Conservation (phyloP, 2,329 filamentous ascomycete genomes). For the Verticillium isaacii region DNA sequence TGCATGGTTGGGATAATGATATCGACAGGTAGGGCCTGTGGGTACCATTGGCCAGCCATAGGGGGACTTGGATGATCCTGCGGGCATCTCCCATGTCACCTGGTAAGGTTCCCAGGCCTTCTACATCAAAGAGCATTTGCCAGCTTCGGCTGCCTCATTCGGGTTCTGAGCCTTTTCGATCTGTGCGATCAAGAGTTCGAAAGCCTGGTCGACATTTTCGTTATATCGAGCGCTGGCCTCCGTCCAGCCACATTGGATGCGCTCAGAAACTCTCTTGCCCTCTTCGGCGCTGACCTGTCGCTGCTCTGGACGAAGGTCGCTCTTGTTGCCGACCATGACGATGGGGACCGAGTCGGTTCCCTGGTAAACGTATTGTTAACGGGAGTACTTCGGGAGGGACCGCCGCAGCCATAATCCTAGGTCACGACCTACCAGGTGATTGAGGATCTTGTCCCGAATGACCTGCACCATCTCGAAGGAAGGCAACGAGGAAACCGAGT, state of each 20-base stretch:
- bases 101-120: neutral
- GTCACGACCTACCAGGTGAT: conserved; percentile 68
- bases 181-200: conserved; percentile 89
- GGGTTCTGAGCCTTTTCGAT: conserved; percentile 94
- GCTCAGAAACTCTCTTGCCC: conserved; percentile 76
- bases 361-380: conserved; percentile 36
- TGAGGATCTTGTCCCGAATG: conserved; percentile 94
- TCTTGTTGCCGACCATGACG: conserved; percentile 96
- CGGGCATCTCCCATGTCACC: neutral
- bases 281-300: conserved; percentile 85
- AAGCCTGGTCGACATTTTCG: conserved; percentile 87
- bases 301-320: conserved; percentile 86
- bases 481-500: conserved; percentile 90
- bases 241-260: conserved; percentile 89
- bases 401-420: neutral
- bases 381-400: neutral
- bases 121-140: conserved; percentile 87
- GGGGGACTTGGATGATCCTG: neutral
- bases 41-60: neutral
- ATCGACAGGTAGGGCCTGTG: neutral
- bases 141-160: conserved; percentile 71
- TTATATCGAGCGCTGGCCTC: conserved; percentile 93
- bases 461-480: conserved; percentile 98
- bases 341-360: conserved; percentile 90
- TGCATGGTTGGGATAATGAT: neutral